phyloP scores from a whole-genome alignment of 257 asterid genomes.

The Solanum tarijense region DNA sequence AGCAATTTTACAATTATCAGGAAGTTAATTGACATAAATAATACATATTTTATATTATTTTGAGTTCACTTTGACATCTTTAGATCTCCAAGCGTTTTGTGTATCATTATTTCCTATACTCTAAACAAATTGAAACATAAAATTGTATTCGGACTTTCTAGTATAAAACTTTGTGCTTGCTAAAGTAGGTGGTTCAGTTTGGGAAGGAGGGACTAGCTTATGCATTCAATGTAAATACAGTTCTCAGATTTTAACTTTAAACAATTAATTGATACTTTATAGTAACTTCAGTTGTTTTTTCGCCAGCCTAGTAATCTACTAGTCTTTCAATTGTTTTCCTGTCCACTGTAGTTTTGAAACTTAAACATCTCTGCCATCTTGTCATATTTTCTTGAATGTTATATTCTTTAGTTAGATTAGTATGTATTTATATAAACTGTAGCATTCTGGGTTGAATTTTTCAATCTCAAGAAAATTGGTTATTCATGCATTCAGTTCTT shows the following conservation, averaged over 20 bases:
- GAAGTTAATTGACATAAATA: not conserved
- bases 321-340: not conserved
- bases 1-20: not conserved
- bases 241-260: not conserved
- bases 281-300: not conserved
- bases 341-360: not conserved
- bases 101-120: not conserved
- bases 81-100: not conserved
- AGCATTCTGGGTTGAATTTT: not conserved
- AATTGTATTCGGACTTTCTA: not conserved
- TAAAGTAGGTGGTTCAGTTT: not conserved
- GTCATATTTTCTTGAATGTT: not conserved
- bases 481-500: not conserved
- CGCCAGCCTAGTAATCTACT: not conserved
- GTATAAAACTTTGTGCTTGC: not conserved
- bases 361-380: not conserved
- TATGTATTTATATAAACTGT: not conserved
- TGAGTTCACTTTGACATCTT: not conserved
- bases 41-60: not conserved
- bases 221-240: not conserved
- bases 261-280: not conserved
- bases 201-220: not conserved
- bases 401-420: not conserved
- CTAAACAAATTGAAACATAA: not conserved
- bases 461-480: not conserved